Evolutionary conservation across 2,329 filamentous ascomycete species (phyloP), one percentile per base, ranked within the genome.

Genomic region (Rutstroemia sp.): DNA sequence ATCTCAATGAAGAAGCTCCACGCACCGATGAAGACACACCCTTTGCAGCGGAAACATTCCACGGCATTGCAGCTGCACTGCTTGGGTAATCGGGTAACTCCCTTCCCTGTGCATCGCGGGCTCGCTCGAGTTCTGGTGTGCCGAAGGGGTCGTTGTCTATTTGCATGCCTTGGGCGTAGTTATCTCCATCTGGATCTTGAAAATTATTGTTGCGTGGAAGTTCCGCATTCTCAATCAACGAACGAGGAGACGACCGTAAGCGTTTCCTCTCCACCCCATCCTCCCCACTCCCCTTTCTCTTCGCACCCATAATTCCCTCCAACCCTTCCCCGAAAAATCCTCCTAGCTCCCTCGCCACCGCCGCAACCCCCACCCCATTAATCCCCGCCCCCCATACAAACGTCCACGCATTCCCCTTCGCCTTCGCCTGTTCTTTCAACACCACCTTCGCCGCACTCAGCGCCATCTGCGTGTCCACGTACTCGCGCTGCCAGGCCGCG

Each of bases 21-120:
- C 63, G 58, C 12, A 61, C 21, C 17, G 62, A 58, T 17, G 55
- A 58, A 49, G 64, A 63, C 4, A 59, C 48, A 53, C 74, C 41
- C 46, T 65, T 64, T 4, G 77, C 65, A 2, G 78, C 76, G 7
- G 76, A 80, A 46, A 79, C 72, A 61, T 88, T 88, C 85, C 85
- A 88, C 10, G 85, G 85, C 77, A 88, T 83, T 42, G 59, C 34
- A n/a, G 78, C 73, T n/a, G 78, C 73, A 4, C 79, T 81, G 23
- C 81, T 81, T 27, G 80, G 79, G 53, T 85, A 80, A 57, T 95
- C 87, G 4, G 82, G 81, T 53, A 94, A 78, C 7, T 81, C 79
- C 0, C 27, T 30, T 9, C 81, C 78, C 0, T 76, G 80, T 1
- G 81, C 86, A 44, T 88, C 82, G 71, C 89, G 82, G 19, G 85